phyloP scores from a whole-genome alignment of 345 rosid genomes.

The Acer negundo region DNA sequence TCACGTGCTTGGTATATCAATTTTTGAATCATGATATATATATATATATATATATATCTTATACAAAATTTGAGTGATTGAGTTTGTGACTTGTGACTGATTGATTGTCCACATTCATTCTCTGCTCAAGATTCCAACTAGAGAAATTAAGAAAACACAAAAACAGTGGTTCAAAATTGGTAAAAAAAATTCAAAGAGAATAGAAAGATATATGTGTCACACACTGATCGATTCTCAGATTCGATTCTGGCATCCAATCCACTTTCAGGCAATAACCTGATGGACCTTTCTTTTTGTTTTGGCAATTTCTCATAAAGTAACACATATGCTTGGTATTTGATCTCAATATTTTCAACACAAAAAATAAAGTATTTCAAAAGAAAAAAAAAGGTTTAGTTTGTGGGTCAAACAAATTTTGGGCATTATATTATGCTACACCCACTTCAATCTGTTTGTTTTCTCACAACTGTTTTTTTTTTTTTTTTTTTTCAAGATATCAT shows the following conservation, averaged over 20 bases:
- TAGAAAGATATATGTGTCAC: neutral
- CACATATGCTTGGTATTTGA: no score
- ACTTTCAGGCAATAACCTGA: no score
- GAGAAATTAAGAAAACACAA: neutral
- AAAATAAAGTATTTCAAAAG: no score
- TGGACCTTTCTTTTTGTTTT: neutral
- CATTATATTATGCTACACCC: no score
- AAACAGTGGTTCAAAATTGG: neutral
- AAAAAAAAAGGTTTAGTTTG: no score
- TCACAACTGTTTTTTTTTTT: no score
- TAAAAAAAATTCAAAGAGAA: neutral
- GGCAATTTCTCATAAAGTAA: neutral
- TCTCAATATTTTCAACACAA: neutral
- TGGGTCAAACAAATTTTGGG: neutral
- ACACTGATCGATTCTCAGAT: neutral
- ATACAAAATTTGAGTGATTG: no score
- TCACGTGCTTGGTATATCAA: no score
- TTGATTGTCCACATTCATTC: neutral
- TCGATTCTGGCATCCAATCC: neutral
- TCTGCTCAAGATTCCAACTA: neutral
- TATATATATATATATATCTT: no score
- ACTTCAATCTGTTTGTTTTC: no score
- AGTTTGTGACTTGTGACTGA: neutral
- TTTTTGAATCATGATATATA: no score
- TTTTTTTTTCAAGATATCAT: no score